Conservation (phyloP, 2,329 filamentous ascomycete species). For the Aspergillus fijiensis region DNA sequence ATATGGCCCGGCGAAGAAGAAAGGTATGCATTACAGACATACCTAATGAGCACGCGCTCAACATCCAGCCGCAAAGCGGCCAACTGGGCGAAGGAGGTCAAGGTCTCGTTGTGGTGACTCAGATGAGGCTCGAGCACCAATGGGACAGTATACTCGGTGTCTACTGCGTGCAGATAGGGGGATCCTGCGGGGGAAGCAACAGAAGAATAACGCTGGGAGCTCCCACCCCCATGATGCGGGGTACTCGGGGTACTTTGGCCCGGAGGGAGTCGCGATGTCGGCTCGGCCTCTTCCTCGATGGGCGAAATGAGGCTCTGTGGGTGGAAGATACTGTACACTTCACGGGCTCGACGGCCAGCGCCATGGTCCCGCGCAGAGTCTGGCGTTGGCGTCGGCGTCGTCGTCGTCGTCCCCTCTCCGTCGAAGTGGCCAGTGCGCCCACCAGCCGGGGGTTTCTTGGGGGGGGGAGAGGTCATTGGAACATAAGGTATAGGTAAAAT, state of each 20-base stretch:
- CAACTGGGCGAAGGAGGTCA: conserved; percentile 34
- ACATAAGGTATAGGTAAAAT: too few species aligned
- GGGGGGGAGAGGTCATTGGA: too few species aligned
- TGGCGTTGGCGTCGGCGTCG: too few species aligned
- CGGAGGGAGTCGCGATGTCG: too few species aligned
- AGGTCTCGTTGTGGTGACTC: conserved; percentile 28
- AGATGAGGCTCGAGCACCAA: conserved; percentile 5
- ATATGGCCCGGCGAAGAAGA: too few species aligned
- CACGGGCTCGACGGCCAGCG: conserved; percentile 33
- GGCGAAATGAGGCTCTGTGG: conserved; percentile 19
- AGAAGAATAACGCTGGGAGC: too few species aligned
- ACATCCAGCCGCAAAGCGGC: conserved; percentile 32
- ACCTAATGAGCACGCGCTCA: conserved; percentile 38
- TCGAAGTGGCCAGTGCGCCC: too few species aligned
- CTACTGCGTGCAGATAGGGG: background rate
- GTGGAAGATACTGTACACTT: conserved; percentile 39
- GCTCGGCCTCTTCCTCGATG: background rate
- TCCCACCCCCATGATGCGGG: too few species aligned
- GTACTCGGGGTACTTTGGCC: too few species aligned
- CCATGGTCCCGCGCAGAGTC: conserved; percentile 15
- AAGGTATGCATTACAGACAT: background rate
- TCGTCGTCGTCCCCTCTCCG: too few species aligned
- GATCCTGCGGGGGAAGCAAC: background rate
- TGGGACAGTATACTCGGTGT: background rate
- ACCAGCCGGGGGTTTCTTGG: too few species aligned